These are phyloP conservation scores for Cytospora mali DNA, from an alignment of 2,329 filamentous ascomycete genomes.

Conservation along the genomic window DNA sequence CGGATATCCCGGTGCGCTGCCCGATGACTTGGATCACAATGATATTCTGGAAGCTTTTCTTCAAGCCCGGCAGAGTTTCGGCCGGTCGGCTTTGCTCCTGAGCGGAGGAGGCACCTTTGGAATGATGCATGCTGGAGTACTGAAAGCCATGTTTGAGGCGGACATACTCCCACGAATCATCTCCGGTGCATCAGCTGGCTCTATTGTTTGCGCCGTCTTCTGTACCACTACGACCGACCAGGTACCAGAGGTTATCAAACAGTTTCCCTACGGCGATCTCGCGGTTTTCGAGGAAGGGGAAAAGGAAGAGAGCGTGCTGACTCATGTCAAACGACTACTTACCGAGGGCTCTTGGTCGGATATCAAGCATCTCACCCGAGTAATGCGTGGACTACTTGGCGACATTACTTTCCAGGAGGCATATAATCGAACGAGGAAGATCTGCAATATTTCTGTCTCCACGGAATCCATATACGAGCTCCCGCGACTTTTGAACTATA, in stretches of 20 bases:
- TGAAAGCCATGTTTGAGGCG: conserved; percentile 77
- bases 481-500: conserved; percentile 84
- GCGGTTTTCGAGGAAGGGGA: conserved; percentile 73
- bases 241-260: conserved; percentile 67
- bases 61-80: conserved; percentile 76
- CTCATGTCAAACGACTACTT: conserved; percentile 71
- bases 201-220: conserved; percentile 80
- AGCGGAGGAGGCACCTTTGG: conserved; percentile 89
- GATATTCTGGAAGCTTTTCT: conserved; percentile 69
- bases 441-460: conserved; percentile 93
- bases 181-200: conserved; percentile 84
- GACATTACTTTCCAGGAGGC: conserved; percentile 95
- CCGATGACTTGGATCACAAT: conserved; percentile 59
- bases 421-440: conserved; percentile 89
- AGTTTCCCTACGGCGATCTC: conserved; percentile 79
- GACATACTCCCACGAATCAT: conserved; percentile 81
- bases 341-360: conserved; percentile 87
- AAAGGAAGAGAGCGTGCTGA: conserved; percentile 62
- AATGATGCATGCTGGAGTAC: conserved; percentile 88
- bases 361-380: conserved; percentile 76
- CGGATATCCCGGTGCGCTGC: conserved; percentile 41
- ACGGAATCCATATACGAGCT: conserved; percentile 85
- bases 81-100: conserved; percentile 79
- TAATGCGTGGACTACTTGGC: conserved; percentile 80
- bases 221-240: conserved; percentile 79